These are phyloP conservation scores for Malbranchea cinnamomea DNA, from an alignment of 2,329 filamentous ascomycete genomes.

Conservation along the genomic window DNA sequence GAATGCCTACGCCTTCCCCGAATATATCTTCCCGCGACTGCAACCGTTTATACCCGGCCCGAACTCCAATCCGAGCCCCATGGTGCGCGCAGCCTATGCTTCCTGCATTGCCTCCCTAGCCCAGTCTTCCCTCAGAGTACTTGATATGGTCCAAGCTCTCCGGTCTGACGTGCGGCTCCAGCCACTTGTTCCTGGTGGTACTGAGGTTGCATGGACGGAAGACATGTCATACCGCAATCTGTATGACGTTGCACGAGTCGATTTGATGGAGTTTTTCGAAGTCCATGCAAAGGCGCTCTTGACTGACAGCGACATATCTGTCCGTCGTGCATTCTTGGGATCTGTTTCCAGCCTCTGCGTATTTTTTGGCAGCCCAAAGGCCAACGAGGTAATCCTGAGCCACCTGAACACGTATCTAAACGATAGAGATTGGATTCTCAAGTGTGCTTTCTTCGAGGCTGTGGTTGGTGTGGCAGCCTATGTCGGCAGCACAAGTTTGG, in stretches of 20 bases:
- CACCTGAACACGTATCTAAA: slow-evolving; percentile 97
- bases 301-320: slow-evolving; percentile 71
- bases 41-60: slow-evolving; percentile 41
- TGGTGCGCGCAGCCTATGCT: slow-evolving; percentile 83
- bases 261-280: slow-evolving; percentile 74
- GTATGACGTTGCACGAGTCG: slow-evolving; percentile 73
- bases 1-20: slow-evolving; percentile 52
- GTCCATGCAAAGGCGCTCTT: slow-evolving; percentile 77
- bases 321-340: slow-evolving; percentile 77
- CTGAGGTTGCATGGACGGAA: slow-evolving; percentile 57
- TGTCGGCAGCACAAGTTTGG: slow-evolving; percentile 72
- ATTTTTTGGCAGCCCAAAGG: slow-evolving; percentile 83
- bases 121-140: slow-evolving; percentile 65
- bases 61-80: slow-evolving; percentile 43
- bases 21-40: slow-evolving; percentile 48
- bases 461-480: slow-evolving; percentile 88
- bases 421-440: slow-evolving; percentile 88
- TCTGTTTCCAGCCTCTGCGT: slow-evolving; percentile 87
- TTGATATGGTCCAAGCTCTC: slow-evolving; percentile 82
- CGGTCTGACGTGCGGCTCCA: slow-evolving; percentile 70
- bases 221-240: slow-evolving; percentile 60
- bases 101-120: slow-evolving; percentile 82
- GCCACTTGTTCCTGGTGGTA: slow-evolving; percentile 55
- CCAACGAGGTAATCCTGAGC: slow-evolving; percentile 89
- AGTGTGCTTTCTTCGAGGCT: slow-evolving; percentile 91